phyloP scores from a whole-genome alignment of 2,329 filamentous ascomycete genomes.

The Diaporthe humulicola region DNA sequence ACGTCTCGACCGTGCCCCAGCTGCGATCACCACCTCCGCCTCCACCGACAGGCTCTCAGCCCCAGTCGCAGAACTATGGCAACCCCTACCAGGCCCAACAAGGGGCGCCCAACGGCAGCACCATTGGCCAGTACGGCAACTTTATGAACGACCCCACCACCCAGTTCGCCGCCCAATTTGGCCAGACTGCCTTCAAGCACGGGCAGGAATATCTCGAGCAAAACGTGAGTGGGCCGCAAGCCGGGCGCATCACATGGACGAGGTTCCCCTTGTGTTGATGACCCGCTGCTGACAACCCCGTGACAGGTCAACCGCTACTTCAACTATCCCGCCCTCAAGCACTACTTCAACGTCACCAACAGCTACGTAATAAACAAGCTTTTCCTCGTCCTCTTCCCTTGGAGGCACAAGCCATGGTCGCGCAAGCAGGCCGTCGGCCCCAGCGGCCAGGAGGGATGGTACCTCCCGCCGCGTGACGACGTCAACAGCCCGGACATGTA shows the following conservation, averaged over 20 bases:
- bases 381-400: constrained; percentile 93
- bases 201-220: constrained; percentile 96
- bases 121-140: constrained; percentile 83
- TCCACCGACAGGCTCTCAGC: constrained; percentile 78
- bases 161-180: constrained; percentile 94
- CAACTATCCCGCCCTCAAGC: constrained; percentile 92
- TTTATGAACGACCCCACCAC: constrained; percentile 97
- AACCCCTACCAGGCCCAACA: constrained; percentile 82
- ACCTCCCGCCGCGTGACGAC: constrained; percentile 92
- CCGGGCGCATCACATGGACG: not conserved
- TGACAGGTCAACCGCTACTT: constrained; percentile 77
- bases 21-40: constrained; percentile 85
- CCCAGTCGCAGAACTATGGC: constrained; percentile 74
- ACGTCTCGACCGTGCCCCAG: constrained; percentile 97
- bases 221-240: constrained; percentile 74
- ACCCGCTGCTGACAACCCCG: constrained; percentile 5
- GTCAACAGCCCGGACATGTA: constrained; percentile 99
- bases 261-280: not conserved
- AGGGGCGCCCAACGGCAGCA: constrained; percentile 61
- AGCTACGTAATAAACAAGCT: constrained; percentile 96
- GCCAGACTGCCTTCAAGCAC: constrained; percentile 90
- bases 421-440: constrained; percentile 84
- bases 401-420: constrained; percentile 98
- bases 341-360: constrained; percentile 99
- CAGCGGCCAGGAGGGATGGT: constrained; percentile 80